Evolutionary conservation across 2,329 filamentous ascomycete species (phyloP).

Genomic region (Xylaria hypoxylon): DNA sequence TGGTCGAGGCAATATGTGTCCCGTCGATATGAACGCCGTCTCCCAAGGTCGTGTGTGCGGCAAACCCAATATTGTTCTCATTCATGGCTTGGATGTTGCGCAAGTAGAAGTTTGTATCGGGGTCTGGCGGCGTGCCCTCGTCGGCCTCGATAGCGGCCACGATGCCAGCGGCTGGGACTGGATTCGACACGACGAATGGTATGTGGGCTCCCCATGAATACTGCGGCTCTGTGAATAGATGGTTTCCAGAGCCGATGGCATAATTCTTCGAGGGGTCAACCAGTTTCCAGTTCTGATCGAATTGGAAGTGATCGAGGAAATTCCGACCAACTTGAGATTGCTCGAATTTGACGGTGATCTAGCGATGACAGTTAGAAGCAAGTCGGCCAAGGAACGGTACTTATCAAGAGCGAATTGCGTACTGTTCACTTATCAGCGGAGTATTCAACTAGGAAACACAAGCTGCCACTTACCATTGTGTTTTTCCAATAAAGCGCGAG

Average conservation of each 20-base stretch:
- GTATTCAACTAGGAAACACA: too few species aligned
- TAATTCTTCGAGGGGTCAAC: conserved; percentile 39
- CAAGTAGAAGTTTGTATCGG: conserved; percentile 51
- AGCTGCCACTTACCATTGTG: too few species aligned
- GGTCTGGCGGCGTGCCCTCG: conserved; percentile 49
- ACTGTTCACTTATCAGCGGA: too few species aligned
- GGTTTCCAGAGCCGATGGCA: conserved; percentile 51
- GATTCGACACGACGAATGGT: conserved; percentile 49
- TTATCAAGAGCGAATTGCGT: too few species aligned
- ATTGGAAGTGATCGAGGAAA: neutral
- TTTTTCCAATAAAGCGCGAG: too few species aligned
- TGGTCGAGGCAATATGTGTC: too few species aligned
- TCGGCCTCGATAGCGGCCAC: conserved; percentile 51
- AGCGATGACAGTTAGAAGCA: too few species aligned
- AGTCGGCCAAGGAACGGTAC: too few species aligned
- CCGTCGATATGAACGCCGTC: neutral
- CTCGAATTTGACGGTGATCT: too few species aligned
- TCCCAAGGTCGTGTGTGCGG: conserved; percentile 33
- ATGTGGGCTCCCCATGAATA: conserved; percentile 50
- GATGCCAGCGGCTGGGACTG: too few species aligned
- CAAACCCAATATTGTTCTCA: neutral
- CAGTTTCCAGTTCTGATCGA: too few species aligned
- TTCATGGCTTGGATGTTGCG: conserved; percentile 1
- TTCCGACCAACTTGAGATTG: neutral
- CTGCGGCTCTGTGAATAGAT: conserved; percentile 52